Percentiles rank a stretch among this genome's conserved stretches.
Evolutionary conservation across 176 grass and related monocot genomes (phyloP).

Genomic region (Avena insularis): DNA sequence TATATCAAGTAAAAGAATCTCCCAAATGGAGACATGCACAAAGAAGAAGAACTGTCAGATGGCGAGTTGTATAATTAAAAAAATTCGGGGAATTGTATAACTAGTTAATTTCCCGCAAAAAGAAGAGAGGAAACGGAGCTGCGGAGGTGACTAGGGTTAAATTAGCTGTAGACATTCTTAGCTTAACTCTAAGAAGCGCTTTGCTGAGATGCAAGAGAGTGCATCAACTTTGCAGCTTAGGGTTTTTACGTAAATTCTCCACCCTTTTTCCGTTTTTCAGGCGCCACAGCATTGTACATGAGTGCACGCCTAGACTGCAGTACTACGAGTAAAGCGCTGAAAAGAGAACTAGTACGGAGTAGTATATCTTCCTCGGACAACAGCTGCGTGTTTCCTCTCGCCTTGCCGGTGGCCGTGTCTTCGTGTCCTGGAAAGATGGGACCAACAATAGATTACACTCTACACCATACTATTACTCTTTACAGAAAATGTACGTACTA

Average conservation of each 20-base stretch:
- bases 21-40: constrained; percentile 1
- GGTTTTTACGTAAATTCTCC: background rate
- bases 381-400: background rate
- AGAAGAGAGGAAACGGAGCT: too few relatives aligned
- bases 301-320: background rate
- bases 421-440: background rate
- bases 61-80: constrained; percentile 4
- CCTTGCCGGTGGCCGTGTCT: constrained; percentile 3
- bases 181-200: too few relatives aligned
- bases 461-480: background rate
- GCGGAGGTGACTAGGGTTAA: too few relatives aligned
- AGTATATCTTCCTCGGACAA: constrained; percentile 11
- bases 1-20: constrained; percentile 39
- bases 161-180: too few relatives aligned
- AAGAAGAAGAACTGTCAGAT: background rate
- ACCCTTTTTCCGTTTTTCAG: background rate
- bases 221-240: background rate
- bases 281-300: background rate
- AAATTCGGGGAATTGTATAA: too few relatives aligned
- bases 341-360: background rate
- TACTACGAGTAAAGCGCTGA: background rate
- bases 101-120: too few relatives aligned
- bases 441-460: background rate
- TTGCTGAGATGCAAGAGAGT: too few relatives aligned
- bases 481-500: background rate